Base-by-base conservation (phyloP, 306 rosid species). In the Sindora glabra region DNA sequence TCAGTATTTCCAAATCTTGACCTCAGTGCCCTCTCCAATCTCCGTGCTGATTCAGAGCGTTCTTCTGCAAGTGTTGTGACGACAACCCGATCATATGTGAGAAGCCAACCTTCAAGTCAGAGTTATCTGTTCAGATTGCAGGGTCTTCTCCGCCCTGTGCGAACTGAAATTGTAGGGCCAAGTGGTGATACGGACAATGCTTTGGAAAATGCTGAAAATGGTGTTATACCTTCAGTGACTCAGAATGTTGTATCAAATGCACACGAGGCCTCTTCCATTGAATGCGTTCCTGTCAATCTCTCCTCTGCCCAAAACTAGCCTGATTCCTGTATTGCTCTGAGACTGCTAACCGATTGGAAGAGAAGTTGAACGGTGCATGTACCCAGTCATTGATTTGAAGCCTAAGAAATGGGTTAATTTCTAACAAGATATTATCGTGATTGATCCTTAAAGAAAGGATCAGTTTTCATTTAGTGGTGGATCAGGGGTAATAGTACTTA, bases 1-100 rank as follows among this genome's bases (percentile, higher is more conserved):
- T 94, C 97, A 10, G 99, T 94, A 64, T 94, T 94, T 70, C 99
- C 99, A 30, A 94, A 94, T 79, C 99, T 94, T 16, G 99, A 94
- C 78, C 99, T 94, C 27, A 94, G 99, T 81, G 99, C 99, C 34
- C 68, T 94, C 40, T 94, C 99, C 59, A 94, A 79, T 80, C 90
- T 94, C 34, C 94, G 79, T 18, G 39, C 97, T 7, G 99, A 94
- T 21, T 74, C 97, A 5, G 97, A 94, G 25, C 74, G 89, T 44
- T 70, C 97, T 32, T 68, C 99, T 47, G 80, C 76, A 41, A 68
- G 76, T 55, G 67, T 80, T 56, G 44, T 94, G 73, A 94, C 94
- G 14, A 53, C 95, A 56, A 84, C 77, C 62, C 79, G 86, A n/a
- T n/a, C n/a, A 42, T 89, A 94, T 23, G 75, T 82, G 62, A 76